Evolutionary conservation across 805 yeast genomes (phyloP).

Genomic region (Metschnikowia dekortorum): DNA sequence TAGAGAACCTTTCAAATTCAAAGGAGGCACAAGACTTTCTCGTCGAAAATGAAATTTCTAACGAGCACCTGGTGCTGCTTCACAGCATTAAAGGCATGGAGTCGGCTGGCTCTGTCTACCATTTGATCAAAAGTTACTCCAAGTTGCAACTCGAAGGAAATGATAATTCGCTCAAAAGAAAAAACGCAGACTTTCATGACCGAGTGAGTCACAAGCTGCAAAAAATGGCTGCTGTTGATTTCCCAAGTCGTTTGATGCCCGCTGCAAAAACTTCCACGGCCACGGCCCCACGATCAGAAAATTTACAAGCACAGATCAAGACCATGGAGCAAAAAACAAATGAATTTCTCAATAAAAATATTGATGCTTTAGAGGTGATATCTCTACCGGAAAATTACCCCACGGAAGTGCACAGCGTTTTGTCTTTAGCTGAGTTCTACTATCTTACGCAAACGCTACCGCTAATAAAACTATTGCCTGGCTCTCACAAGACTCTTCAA

Average conservation of each 20-base stretch:
- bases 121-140: background rate
- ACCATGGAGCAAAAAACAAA: constrained; percentile 20
- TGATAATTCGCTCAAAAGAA: constrained; percentile 2
- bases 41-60: constrained; percentile 7
- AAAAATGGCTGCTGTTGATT: constrained; percentile 3
- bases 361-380: constrained; percentile 33
- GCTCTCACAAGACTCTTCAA: constrained; percentile 80
- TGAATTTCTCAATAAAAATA: constrained; percentile 20
- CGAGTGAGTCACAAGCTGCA: constrained; percentile 3
- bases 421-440: constrained; percentile 78
- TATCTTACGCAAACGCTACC: constrained; percentile 88
- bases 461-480: constrained; percentile 69
- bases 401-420: constrained; percentile 34
- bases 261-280: background rate
- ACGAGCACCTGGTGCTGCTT: constrained; percentile 7
- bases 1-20: background rate
- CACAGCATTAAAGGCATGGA: background rate
- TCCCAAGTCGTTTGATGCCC: constrained; percentile 11
- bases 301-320: constrained; percentile 19
- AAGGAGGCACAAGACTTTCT: constrained; percentile 8
- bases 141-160: background rate
- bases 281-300: constrained; percentile 2
- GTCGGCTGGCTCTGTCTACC: constrained; percentile 2
- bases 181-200: background rate
- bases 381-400: constrained; percentile 42